These are phyloP conservation scores for Clarireedia hainanense DNA, from an alignment of 2,329 filamentous ascomycete genomes.

Conservation along the genomic window DNA sequence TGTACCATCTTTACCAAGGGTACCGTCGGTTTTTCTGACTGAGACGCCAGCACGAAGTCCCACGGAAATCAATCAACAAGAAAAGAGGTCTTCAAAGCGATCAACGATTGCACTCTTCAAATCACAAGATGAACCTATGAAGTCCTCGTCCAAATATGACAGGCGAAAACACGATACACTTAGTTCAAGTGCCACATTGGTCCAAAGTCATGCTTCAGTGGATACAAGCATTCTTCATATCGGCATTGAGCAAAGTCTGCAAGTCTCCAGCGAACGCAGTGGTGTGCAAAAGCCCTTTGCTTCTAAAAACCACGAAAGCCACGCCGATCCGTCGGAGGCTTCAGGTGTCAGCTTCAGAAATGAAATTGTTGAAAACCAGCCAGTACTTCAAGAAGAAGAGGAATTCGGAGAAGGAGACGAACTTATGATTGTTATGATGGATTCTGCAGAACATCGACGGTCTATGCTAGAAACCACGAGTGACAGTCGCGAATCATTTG, in stretches of 20 bases:
- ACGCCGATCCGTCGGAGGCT: conserved; percentile 33
- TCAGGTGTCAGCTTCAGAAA: conserved; percentile 18
- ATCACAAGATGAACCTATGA: no score
- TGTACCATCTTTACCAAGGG: conserved; percentile 37
- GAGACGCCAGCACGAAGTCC: conserved; percentile 17
- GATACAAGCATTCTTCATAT: conserved; percentile 18
- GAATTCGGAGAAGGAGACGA: conserved; percentile 28
- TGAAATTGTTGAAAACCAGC: neutral
- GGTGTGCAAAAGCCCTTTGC: conserved; percentile 20
- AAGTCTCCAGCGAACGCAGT: neutral
- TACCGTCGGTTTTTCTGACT: conserved; percentile 22
- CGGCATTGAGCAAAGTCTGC: conserved; percentile 22
- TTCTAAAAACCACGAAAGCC: conserved; percentile 18
- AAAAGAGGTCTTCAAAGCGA: conserved; percentile 22
- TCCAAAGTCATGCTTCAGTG: neutral
- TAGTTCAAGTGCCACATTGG: conserved; percentile 23
- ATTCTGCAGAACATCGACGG: conserved; percentile 25
- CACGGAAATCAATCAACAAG: conserved; percentile 19
- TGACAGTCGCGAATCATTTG: conserved; percentile 25
- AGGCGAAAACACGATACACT: conserved; percentile 10
- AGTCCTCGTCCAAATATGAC: neutral
- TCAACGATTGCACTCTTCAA: conserved; percentile 23
- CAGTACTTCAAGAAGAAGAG: neutral
- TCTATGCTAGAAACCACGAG: conserved; percentile 19
- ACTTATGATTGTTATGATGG: conserved; percentile 39